Conservation (phyloP, 257 asterid species). For the Oldenlandia corymbosa region DNA sequence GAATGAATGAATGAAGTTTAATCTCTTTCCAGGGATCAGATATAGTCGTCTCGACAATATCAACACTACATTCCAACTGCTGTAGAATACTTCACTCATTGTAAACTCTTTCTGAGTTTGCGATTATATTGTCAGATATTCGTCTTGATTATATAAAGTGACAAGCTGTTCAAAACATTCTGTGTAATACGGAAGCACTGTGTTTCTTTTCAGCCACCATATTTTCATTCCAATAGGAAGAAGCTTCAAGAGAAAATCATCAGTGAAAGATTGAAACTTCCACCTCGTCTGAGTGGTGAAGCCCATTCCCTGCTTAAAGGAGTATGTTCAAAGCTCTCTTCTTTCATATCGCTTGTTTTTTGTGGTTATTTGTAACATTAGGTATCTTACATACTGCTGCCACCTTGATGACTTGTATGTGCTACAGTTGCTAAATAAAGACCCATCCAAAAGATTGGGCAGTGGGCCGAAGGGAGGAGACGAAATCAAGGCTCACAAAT, state of each 20-base stretch:
- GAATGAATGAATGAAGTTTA: not conserved
- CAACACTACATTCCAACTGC: not conserved
- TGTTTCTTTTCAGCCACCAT: constrained; percentile 62
- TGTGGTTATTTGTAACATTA: not conserved
- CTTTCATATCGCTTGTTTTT: not conserved
- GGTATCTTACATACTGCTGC: not conserved
- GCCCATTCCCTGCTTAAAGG: constrained; percentile 87
- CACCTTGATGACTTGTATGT: not conserved
- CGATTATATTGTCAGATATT: not conserved
- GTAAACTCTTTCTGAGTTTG: not conserved
- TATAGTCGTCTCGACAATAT: not conserved
- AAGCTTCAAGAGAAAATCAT: constrained; percentile 89
- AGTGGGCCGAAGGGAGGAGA: constrained; percentile 80
- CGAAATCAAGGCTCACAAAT: constrained; percentile 73
- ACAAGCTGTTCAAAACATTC: not conserved
- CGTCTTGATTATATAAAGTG: not conserved
- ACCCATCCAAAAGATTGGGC: constrained; percentile 65
- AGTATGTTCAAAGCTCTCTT: constrained; percentile 50
- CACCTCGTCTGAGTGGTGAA: constrained; percentile 64
- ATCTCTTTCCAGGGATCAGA: not conserved
- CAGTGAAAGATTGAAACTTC: constrained; percentile 81
- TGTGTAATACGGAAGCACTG: not conserved
- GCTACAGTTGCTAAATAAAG: constrained; percentile 70
- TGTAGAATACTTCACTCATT: no score
- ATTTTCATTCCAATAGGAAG: constrained; percentile 69